Conservation (phyloP, 1,284 basidiomycete species). For the Irpex rosettiformis region DNA sequence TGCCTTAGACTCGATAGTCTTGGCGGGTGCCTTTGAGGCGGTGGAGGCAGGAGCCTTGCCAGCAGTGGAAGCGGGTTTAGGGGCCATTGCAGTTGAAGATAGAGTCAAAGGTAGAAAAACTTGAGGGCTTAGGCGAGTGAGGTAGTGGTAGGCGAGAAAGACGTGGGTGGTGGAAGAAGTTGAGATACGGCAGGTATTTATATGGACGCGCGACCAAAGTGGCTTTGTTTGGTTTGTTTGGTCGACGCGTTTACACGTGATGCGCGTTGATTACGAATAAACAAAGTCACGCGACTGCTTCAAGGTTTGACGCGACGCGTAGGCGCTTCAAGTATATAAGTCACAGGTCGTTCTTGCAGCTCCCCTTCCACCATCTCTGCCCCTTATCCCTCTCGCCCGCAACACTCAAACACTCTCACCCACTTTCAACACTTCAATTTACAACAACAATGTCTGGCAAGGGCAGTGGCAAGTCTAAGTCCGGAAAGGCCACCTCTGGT, state of each 20-base stretch:
- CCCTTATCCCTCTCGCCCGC: not conserved
- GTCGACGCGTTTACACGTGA: constrained; percentile 13
- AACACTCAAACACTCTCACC: constrained; percentile 7
- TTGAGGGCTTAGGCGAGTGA: constrained; percentile 12
- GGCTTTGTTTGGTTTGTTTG: constrained; percentile 13
- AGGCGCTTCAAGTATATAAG: constrained; percentile 9
- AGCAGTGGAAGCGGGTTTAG: constrained; percentile 80
- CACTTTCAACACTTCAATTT: not conserved
- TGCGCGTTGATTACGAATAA: constrained; percentile 15
- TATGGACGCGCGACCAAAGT: constrained; percentile 5
- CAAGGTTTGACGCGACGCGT: constrained; percentile 11
- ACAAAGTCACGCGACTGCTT: constrained; percentile 15
- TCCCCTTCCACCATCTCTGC: constrained; percentile 13
- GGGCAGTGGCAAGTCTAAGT: constrained; percentile 58
- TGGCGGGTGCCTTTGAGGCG: constrained; percentile 75
- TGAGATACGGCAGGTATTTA: constrained; percentile 10
- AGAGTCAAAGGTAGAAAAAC: constrained; percentile 10
- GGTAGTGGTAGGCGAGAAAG: constrained; percentile 14
- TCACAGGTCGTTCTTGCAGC: not conserved
- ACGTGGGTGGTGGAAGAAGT: constrained; percentile 9
- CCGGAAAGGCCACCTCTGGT: constrained; percentile 53
- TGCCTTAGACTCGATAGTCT: constrained; percentile 64
- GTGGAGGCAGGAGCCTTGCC: constrained; percentile 79
- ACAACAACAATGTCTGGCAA: constrained; percentile 48
- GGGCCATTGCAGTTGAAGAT: constrained; percentile 52